Base-by-base conservation (phyloP, 2,329 filamentous ascomycete species). In the Didymella segeticola region DNA sequence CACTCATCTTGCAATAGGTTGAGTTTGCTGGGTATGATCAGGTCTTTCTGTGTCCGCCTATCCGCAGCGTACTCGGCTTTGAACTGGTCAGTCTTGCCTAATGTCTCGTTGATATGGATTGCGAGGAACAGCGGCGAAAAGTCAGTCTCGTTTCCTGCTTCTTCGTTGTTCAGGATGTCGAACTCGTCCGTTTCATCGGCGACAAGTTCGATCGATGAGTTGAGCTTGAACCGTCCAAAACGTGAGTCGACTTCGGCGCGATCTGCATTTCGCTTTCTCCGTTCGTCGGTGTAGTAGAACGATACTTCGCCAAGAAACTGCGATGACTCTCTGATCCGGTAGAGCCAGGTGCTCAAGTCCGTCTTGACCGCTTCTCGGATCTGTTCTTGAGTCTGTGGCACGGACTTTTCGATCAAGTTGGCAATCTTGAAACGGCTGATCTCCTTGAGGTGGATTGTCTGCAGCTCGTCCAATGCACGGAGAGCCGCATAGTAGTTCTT, bases 321-420 rank as follows among this genome's bases (percentile, higher is more conserved):
- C 1, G 95, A 97, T 15, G 92, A 96, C 75, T 99, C 95, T 66
- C 95, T 87, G 59, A 99, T 96, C 19, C 91, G 88, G 69, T 89
- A 99, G 9, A 99, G 81, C 95, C 95, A 99, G 0, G 92, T 97
- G 70, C 98, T 98, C 49, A 99, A 78, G 75, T 99, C 95, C 2
- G 86, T 89, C 91, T 98, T 98, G 62, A 99, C 95, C 12, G 93
- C 92, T 75, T 98, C 93, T 4, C 93, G 93, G 51, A 99, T 97
- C 43, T 91, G 87, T 68, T 91, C 92, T 68, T 96, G 92, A 1
- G 92, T 97, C 3, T 90, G 87, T 1, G 95, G 95, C 26, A 98
- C 93, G 0, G 93, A 98, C 64, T 91, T 92, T 73, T 97, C 93
- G 61, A 99, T 98, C 79, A 96, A 86, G 70, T 96, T 91, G 26